A percentile compares a stretch with the other conserved stretches of the same genome.
These are phyloP conservation scores for Kazachstania psychrophila DNA, from an alignment of 805 yeast species.

Conservation along the genomic window DNA sequence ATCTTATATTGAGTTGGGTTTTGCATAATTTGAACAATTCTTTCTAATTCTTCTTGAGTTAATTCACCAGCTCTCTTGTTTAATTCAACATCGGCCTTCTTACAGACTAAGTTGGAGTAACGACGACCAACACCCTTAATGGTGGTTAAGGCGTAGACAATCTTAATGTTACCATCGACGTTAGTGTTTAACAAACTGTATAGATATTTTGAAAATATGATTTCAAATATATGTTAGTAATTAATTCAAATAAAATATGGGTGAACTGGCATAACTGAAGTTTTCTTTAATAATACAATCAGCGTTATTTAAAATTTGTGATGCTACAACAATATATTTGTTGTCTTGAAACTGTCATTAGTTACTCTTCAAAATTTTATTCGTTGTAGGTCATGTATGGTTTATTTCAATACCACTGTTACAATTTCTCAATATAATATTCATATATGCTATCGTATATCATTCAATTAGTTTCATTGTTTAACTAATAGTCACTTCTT, in stretches of 20 bases:
- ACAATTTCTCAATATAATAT: no score
- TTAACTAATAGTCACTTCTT: background rate
- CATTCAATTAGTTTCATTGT: background rate
- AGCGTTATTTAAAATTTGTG: background rate
- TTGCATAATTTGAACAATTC: constrained; percentile 99
- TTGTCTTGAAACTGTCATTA: no score
- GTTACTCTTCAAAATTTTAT: no score
- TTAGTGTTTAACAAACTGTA: constrained; percentile 97
- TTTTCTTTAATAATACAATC: no score
- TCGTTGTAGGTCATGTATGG: no score
- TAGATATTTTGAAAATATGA: constrained; percentile 6
- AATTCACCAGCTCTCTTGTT: constrained; percentile 99
- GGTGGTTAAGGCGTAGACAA: constrained; percentile 99
- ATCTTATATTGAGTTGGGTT: constrained; percentile 99
- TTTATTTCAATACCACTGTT: no score
- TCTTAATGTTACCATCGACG: constrained; percentile 99
- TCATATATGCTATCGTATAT: no score
- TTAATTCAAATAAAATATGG: no score
- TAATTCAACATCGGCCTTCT: constrained; percentile 99
- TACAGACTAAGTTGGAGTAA: constrained; percentile 99
- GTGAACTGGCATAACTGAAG: no score
- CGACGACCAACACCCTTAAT: constrained; percentile 99
- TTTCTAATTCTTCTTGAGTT: constrained; percentile 99
- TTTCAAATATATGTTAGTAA: background rate
- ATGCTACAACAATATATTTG: background rate